These are phyloP conservation scores for Phytophthora chlamydospora DNA, from an alignment of 352 stramenopile species.

Conservation along the genomic window DNA sequence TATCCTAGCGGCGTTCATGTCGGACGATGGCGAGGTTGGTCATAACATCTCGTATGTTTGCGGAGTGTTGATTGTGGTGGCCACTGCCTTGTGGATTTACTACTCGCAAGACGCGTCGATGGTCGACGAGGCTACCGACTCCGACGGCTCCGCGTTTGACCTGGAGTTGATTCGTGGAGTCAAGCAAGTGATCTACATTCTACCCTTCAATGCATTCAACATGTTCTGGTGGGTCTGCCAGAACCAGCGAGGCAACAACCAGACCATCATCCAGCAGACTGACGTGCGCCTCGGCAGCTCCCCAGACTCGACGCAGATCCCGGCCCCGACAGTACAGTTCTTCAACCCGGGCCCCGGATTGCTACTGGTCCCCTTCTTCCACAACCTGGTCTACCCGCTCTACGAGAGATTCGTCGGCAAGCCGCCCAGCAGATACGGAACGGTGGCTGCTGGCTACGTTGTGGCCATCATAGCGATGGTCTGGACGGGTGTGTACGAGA, in stretches of 20 bases:
- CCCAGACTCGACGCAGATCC: conserved; percentile 42
- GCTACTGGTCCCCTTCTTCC: conserved; percentile 39
- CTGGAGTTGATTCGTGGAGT: conserved; percentile 45
- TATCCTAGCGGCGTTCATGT: conserved; percentile 52
- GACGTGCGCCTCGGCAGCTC: conserved; percentile 46
- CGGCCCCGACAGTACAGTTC: conserved; percentile 52
- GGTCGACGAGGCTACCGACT: conserved; percentile 44
- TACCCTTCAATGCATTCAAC: conserved; percentile 42
- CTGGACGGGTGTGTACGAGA: conserved; percentile 40
- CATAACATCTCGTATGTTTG: conserved; percentile 48
- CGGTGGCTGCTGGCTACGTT: conserved; percentile 36
- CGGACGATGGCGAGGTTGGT: conserved; percentile 34
- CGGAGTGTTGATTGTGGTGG: conserved; percentile 32
- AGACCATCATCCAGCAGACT: conserved; percentile 64
- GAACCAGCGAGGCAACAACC: conserved; percentile 66
- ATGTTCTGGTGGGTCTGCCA: conserved; percentile 60
- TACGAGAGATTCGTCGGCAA: conserved; percentile 46
- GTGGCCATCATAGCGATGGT: conserved; percentile 44
- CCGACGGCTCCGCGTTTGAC: conserved; percentile 39
- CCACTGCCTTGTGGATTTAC: conserved; percentile 45
- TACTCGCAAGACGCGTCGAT: conserved; percentile 47
- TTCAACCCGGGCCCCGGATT: conserved; percentile 46
- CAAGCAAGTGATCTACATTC: conserved; percentile 47
- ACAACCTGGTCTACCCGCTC: conserved; percentile 42
- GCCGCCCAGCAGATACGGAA: conserved; percentile 41